These are phyloP conservation scores for Hebeloma cylindrosporum DNA, from an alignment of 768 basidiomycete genomes.

Conservation along the genomic window DNA sequence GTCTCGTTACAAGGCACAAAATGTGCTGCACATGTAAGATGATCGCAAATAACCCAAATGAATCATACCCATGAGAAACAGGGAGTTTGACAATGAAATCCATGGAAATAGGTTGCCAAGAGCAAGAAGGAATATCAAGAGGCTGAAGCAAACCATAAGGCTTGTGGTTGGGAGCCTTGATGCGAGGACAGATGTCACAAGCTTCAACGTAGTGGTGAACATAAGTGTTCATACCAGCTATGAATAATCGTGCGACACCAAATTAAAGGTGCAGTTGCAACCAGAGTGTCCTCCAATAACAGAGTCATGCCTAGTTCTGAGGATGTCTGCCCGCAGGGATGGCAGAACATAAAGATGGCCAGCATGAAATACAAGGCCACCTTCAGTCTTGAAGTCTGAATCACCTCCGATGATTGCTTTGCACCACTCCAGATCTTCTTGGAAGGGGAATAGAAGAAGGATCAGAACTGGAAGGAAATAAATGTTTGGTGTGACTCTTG, in stretches of 20 bases:
- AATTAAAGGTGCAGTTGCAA: constrained; percentile 27
- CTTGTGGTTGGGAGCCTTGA: constrained; percentile 33
- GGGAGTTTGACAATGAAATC: constrained; percentile 46
- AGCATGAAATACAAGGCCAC: no score
- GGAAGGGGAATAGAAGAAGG: no score
- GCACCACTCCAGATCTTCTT: no score
- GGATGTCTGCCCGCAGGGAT: no score
- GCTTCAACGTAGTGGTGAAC: constrained; percentile 29
- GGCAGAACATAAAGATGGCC: no score
- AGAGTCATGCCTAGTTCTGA: constrained; percentile 42
- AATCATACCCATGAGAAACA: constrained; percentile 33
- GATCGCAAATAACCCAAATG: constrained; percentile 39
- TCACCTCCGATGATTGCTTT: no score
- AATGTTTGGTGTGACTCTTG: no score
- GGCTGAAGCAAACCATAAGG: constrained; percentile 38
- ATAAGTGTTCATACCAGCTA: constrained; percentile 33
- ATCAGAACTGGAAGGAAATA: no score
- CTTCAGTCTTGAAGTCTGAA: no score
- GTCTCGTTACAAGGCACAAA: constrained; percentile 38
- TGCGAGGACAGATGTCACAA: constrained; percentile 35
- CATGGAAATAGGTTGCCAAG: constrained; percentile 40
- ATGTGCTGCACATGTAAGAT: constrained; percentile 40
- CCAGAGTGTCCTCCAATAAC: constrained; percentile 43
- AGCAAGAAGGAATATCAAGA: constrained; percentile 34
- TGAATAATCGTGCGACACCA: constrained; percentile 36